Evolutionary conservation across 2,329 filamentous ascomycete species (phyloP).

Genomic region (Neurospora crassa): DNA sequence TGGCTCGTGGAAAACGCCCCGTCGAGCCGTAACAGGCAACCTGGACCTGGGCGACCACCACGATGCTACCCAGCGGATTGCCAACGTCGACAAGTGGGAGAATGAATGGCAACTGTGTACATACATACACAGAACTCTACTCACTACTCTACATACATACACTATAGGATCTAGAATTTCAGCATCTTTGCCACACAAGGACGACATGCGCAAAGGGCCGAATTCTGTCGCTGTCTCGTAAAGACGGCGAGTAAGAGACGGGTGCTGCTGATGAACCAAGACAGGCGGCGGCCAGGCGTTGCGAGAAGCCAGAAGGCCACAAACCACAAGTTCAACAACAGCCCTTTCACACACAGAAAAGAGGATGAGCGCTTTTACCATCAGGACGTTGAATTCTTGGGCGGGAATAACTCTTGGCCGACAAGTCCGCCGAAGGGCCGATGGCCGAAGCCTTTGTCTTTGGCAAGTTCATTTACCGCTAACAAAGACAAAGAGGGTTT

Average conservation of each 20-base stretch:
- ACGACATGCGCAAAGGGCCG: neutral
- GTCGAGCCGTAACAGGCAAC: neutral
- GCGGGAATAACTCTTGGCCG: neutral
- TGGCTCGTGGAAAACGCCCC: neutral
- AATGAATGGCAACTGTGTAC: neutral
- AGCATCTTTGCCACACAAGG: neutral
- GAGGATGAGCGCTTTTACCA: neutral
- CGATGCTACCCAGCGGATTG: neutral
- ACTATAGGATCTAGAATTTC: neutral
- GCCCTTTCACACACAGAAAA: neutral
- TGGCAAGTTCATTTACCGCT: neutral
- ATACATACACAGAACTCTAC: neutral
- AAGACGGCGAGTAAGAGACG: neutral
- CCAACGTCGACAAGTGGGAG: neutral
- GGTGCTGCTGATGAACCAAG: neutral
- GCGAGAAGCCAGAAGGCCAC: neutral
- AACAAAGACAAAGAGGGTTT: neutral
- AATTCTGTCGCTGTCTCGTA: neutral
- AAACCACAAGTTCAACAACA: neutral
- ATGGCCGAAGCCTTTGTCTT: neutral
- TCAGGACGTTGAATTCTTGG: neutral
- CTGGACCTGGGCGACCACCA: neutral
- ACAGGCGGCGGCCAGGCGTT: neutral
- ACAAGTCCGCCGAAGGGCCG: neutral
- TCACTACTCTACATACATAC: neutral